These are phyloP conservation scores for Apiospora rasikravindrae DNA, from an alignment of 2,329 filamentous ascomycete genomes.

Conservation along the genomic window DNA sequence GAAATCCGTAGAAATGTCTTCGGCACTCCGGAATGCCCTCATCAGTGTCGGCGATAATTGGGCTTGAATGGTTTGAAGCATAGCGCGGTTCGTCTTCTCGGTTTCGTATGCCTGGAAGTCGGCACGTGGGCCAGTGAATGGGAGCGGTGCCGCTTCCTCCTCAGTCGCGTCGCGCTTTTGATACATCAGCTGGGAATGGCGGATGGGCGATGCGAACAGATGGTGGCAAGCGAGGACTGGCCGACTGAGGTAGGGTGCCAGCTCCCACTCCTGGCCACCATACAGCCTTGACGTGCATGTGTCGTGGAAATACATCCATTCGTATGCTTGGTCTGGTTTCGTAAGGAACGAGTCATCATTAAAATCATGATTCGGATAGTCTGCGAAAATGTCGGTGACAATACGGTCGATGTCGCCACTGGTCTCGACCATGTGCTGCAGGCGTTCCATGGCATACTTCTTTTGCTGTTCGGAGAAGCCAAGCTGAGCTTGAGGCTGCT, in stretches of 20 bases:
- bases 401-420: constrained; percentile 81
- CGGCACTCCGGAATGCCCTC: constrained; percentile 78
- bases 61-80: constrained; percentile 75
- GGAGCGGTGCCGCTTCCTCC: constrained; percentile 61
- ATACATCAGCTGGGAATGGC: constrained; percentile 48
- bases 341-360: constrained; percentile 91
- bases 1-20: constrained; percentile 80
- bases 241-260: constrained; percentile 84
- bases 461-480: constrained; percentile 77
- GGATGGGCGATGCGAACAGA: constrained; percentile 79
- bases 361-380: constrained; percentile 85
- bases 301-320: constrained; percentile 96
- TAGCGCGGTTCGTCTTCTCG: constrained; percentile 76
- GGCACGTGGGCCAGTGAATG: constrained; percentile 82
- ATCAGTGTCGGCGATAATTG: constrained; percentile 74
- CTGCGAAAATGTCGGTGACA: constrained; percentile 81
- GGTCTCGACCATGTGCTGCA: constrained; percentile 78
- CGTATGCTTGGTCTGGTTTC: constrained; percentile 80
- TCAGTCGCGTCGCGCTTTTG: constrained; percentile 52
- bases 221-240: constrained; percentile 89
- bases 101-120: constrained; percentile 83
- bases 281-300: constrained; percentile 78
- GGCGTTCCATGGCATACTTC: constrained; percentile 71
- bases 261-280: constrained; percentile 89
- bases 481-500: constrained; percentile 63